Conservation (phyloP, 805 yeast genomes). For the Spathaspora passalidarum region DNA sequence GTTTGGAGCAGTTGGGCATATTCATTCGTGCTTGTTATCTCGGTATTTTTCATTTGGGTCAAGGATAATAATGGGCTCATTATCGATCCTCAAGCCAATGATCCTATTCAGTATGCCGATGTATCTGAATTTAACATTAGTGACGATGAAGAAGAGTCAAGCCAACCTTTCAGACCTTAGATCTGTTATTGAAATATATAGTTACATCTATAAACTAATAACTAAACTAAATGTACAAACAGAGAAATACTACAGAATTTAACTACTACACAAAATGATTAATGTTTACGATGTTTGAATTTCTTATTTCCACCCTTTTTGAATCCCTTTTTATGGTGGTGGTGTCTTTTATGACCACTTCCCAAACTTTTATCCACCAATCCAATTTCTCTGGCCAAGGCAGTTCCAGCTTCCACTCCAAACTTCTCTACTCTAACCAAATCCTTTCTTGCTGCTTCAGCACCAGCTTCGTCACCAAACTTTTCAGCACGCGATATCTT, state of each 20-base stretch:
- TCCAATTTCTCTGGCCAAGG: constrained; percentile 67
- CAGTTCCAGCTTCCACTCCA: constrained; percentile 69
- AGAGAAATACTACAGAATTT: not conserved
- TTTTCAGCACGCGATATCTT: constrained; percentile 72
- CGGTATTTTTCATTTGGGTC: constrained; percentile 27
- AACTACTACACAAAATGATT: not conserved
- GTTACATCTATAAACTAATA: not conserved
- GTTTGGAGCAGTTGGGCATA: not conserved
- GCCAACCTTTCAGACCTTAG: no score
- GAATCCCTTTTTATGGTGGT: constrained; percentile 2
- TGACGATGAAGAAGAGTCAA: constrained; percentile 12
- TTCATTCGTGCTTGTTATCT: constrained; percentile 7
- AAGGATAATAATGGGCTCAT: constrained; percentile 27
- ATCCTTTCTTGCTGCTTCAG: constrained; percentile 55
- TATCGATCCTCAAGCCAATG: constrained; percentile 16
- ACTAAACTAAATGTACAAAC: not conserved
- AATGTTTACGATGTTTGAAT: not conserved
- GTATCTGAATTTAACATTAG: constrained; percentile 15
- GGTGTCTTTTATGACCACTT: constrained; percentile 11
- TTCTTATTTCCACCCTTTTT: constrained; percentile 6
- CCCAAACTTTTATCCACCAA: constrained; percentile 38
- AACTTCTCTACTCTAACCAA: constrained; percentile 76
- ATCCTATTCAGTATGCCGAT: constrained; percentile 12
- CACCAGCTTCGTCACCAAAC: constrained; percentile 66
- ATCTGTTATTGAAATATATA: not conserved